Base-by-base conservation (phyloP, 768 basidiomycete genomes). In the Macrolepiota fuliginosa region DNA sequence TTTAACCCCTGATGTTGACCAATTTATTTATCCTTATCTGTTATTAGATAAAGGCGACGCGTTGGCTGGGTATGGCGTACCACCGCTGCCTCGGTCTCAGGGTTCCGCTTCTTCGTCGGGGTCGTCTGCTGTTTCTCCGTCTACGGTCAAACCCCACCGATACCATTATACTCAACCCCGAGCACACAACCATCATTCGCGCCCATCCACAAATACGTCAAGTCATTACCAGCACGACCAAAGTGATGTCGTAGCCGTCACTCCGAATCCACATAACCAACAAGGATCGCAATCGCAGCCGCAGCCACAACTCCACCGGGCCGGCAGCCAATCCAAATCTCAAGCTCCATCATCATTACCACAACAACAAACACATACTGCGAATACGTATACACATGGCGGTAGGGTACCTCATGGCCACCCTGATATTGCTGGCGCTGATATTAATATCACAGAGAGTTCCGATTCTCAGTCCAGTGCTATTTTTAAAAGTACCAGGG, bases 401-500 rank as follows among this genome's bases (percentile, higher is more conserved):
- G 11, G 13, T 37, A 3, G 19, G 13, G 47, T 19, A 10, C 40
- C 51, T 45, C 59, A 36, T 54, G 59, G 29, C 35, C 40, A 54
- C 51, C 6, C 7, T 29, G 36, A 53, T 53, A 24, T 39, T 13
- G 32, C 25, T 40, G 29, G n/a, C 24, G 36, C 12, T n/a, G 29
- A 36, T 58, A 58, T 37, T 58, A 58, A 58, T 50, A 58, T 37
- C 17, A 35, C 36, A 17, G 46, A 4, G 32, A 39, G 24, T 58
- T 12, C 35, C 15, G 39, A 25, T 49, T 35, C 46, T 49, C 29
- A 32, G 29, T 32, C 29, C 7, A 32, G 24, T 6, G 19, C 36
- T 61, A 61, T 61, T 61, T 61, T 61, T 54, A 52, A 25, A 4
- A 19, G n/a, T 13, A 13, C 54, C 39, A 45, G 40, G 2, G 10